Evolutionary conservation across 208 protist genomes (phyloP).

Genomic region (Kentomonas sorsogonicus): DNA sequence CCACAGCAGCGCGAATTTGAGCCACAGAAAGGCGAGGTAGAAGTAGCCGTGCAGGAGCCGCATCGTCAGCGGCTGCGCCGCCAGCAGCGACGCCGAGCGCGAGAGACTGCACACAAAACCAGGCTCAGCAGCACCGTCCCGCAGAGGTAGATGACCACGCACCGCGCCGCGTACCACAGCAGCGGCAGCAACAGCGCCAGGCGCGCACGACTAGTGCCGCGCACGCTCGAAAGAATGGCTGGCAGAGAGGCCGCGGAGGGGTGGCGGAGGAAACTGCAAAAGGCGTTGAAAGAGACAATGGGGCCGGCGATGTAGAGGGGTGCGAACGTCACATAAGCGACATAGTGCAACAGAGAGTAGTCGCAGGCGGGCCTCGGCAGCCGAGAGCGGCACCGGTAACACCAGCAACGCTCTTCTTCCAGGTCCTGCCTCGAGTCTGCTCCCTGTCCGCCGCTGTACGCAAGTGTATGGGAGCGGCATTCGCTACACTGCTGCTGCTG

Average conservation of each 20-base stretch:
- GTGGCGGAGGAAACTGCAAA: constrained; percentile 57
- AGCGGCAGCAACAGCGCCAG: background rate
- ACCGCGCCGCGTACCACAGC: constrained; percentile 13
- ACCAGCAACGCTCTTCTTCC: constrained; percentile 20
- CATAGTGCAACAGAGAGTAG: constrained; percentile 74
- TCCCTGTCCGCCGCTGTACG: background rate
- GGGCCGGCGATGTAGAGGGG: constrained; percentile 90
- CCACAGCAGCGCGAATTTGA: constrained; percentile 90
- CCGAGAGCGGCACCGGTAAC: constrained; percentile 57
- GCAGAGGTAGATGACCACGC: constrained; percentile 14
- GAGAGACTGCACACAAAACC: constrained; percentile 49
- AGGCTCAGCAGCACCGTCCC: constrained; percentile 26
- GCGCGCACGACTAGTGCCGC: no score
- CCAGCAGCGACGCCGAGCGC: constrained; percentile 44
- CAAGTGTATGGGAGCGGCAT: background rate
- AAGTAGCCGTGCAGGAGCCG: constrained; percentile 68
- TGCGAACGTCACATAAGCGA: constrained; percentile 85
- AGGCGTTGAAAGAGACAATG: constrained; percentile 87
- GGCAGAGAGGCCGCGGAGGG: background rate
- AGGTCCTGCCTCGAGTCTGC: constrained; percentile 7
- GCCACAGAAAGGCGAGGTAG: constrained; percentile 75
- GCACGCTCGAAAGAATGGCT: background rate
- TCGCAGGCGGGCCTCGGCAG: constrained; percentile 31
- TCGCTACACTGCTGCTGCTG: constrained; percentile 10
- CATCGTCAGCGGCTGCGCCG: constrained; percentile 74